Evolutionary conservation across 2,329 filamentous ascomycete species (phyloP), one percentile per base, ranked within the genome.

Genomic region (Aspergillus fructus): DNA sequence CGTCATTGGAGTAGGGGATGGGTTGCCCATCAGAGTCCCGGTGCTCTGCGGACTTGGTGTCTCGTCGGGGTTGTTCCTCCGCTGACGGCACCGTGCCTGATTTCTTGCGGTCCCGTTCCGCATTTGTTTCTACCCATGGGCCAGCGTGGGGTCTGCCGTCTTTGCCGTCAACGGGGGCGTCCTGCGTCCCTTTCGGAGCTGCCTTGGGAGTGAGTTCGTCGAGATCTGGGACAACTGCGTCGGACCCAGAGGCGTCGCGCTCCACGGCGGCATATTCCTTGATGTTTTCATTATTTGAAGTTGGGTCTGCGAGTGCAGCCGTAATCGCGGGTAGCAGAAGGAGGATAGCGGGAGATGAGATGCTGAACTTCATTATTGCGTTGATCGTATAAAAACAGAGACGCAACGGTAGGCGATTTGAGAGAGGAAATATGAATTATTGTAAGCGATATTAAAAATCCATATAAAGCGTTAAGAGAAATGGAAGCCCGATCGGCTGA

Each of bases 101-200:
- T 62, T 71, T 66, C 60, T 80, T 80, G 58, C 76, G 74, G 59
- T 80, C 78, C 53, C 79, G 71, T 30, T 80, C 78, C 23, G 78
- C 77, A 42, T 64, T 74, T 5, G 78, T 80, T 62, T 81, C 79
- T 46, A 81, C 77, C 69, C 84, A 87, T 2, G 94, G 94, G 2
- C 94, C 94, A 19, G 88, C 85, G 71, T 97, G 93, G 47, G 94
- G 94, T 77, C 93, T 94, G 48, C 94, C 94, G 77, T 97, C 94
- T 67, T 89, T 89, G 46, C 93, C 93, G 72, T 97, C 94, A 19
- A 97, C 88, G 0, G 93, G 93, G 55, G 90, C 91, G 78, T 94
- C 88, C 72, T 92, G 92, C 51, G 86, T 87, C 53, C 85, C 85
- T 63, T 79, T 76, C 2, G 67, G 70, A 57, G 63, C 64, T n/a